Conservation (phyloP, 176 grass and related monocot species). For the Paspalum notatum region DNA sequence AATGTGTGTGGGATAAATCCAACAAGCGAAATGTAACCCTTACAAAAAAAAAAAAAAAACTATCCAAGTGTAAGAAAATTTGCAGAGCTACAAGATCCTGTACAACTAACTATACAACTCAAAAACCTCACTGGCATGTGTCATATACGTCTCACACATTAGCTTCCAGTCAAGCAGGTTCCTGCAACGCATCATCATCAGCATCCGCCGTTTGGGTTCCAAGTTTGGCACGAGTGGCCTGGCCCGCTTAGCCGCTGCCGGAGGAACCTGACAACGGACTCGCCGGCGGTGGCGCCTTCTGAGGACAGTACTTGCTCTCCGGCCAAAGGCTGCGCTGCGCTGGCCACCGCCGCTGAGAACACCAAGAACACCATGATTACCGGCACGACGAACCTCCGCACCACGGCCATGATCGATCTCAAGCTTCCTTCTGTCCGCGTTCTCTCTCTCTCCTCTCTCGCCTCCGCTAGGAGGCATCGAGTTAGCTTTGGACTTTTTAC, state of each 20-base stretch:
- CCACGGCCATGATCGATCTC: conserved; percentile 26
- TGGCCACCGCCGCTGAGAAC: conserved; percentile 21
- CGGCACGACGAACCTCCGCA: conserved; percentile 32
- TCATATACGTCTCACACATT: not conserved
- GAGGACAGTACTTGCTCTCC: conserved; percentile 3
- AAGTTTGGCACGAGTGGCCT: conserved; percentile 36
- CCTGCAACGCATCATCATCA: conserved; percentile 30
- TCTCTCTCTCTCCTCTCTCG: not conserved
- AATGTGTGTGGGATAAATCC: no score
- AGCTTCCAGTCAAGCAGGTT: conserved; percentile 6
- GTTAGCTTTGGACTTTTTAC: conserved; percentile 8
- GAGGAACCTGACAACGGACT: conserved; percentile 40
- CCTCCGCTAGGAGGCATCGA: not conserved
- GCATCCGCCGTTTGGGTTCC: conserved; percentile 45
- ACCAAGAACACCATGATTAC: conserved; percentile 32
- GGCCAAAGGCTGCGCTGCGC: conserved; percentile 27
- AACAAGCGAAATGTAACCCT: not conserved
- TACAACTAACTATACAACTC: not conserved
- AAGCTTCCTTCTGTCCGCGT: not conserved
- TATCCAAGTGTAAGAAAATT: not conserved
- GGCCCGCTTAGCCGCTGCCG: conserved; percentile 21
- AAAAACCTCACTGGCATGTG: not conserved
- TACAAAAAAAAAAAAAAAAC: not conserved
- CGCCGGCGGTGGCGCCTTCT: conserved; percentile 14
- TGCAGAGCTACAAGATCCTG: not conserved